phyloP scores from a whole-genome alignment of 2,329 filamentous ascomycete species.

The Nemania sp. region DNA sequence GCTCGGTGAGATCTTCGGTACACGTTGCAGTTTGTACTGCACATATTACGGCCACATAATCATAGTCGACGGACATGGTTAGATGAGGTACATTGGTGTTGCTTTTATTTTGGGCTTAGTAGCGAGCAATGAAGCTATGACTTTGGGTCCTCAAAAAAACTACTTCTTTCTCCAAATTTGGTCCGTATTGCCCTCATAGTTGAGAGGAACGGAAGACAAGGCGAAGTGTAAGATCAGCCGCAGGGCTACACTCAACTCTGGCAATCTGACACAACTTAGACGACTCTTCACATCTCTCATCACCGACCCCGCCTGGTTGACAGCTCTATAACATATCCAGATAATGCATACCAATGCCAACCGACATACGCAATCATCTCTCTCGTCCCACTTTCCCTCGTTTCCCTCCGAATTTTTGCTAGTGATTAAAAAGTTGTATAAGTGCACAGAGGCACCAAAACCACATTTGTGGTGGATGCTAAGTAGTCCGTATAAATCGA shows the following conservation, averaged over 20 bases:
- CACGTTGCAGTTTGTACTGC: no score
- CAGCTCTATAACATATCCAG: conserved; percentile 39
- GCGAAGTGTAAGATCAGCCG: conserved; percentile 7
- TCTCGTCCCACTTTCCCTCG: conserved; percentile 9
- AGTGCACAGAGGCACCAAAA: conserved; percentile 15
- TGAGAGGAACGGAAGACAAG: conserved; percentile 5
- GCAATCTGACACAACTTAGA: conserved; percentile 16
- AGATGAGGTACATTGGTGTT: conserved; percentile 11
- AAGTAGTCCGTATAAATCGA: conserved; percentile 17
- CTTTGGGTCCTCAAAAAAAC: conserved; percentile 18
- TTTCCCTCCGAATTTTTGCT: conserved; percentile 19
- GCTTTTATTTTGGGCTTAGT: conserved; percentile 30
- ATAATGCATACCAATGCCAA: conserved; percentile 22
- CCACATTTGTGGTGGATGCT: conserved; percentile 26
- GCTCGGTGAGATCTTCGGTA: no score
- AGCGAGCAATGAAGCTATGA: conserved; percentile 22
- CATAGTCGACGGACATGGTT: neutral
- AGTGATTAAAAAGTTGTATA: conserved; percentile 38
- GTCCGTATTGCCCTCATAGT: conserved; percentile 1
- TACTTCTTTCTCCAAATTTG: conserved; percentile 11
- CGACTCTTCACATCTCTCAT: conserved; percentile 15
- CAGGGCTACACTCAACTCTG: conserved; percentile 8
- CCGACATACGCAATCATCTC: conserved; percentile 5
- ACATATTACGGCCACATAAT: no score
- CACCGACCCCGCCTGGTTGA: conserved; percentile 16